These are phyloP conservation scores for Rhodotorula sp. DNA, from an alignment of 1,284 basidiomycete species.

Conservation along the genomic window DNA sequence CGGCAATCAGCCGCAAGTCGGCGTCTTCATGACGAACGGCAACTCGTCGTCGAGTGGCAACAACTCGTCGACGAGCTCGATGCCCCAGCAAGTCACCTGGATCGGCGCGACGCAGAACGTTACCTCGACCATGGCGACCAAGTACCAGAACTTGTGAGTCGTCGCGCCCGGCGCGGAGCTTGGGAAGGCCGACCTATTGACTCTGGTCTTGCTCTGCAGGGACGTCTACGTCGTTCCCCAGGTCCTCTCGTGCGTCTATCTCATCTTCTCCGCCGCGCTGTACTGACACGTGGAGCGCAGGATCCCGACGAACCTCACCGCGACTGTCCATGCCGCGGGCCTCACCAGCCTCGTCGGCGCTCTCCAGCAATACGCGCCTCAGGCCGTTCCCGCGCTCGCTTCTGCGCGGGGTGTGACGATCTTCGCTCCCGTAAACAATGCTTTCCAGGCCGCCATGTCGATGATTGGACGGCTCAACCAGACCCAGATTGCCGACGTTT, in stretches of 20 bases:
- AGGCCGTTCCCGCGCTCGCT: constrained; percentile 38
- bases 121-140: constrained; percentile 14
- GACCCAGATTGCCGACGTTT: constrained; percentile 34
- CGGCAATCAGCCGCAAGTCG: constrained; percentile 24
- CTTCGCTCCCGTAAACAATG: constrained; percentile 47
- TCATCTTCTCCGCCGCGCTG: background rate
- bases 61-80: constrained; percentile 25
- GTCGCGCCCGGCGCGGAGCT: constrained; percentile 5
- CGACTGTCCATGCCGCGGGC: constrained; percentile 34
- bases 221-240: constrained; percentile 32
- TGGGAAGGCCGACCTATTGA: constrained; percentile 8
- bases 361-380: constrained; percentile 28
- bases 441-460: constrained; percentile 37
- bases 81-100: constrained; percentile 41
- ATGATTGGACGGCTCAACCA: constrained; percentile 27
- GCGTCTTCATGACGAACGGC: constrained; percentile 5
- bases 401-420: constrained; percentile 46
- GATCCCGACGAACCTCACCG: constrained; percentile 39
- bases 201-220: constrained; percentile 2
- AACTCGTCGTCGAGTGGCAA: background rate
- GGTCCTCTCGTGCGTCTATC: constrained; percentile 20
- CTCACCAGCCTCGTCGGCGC: constrained; percentile 37
- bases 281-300: background rate
- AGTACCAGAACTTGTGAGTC: constrained; percentile 31
- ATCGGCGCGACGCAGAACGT: constrained; percentile 41